Base-by-base conservation (phyloP, 108 stramenopile genomes). In the Conticribra guillardii region DNA sequence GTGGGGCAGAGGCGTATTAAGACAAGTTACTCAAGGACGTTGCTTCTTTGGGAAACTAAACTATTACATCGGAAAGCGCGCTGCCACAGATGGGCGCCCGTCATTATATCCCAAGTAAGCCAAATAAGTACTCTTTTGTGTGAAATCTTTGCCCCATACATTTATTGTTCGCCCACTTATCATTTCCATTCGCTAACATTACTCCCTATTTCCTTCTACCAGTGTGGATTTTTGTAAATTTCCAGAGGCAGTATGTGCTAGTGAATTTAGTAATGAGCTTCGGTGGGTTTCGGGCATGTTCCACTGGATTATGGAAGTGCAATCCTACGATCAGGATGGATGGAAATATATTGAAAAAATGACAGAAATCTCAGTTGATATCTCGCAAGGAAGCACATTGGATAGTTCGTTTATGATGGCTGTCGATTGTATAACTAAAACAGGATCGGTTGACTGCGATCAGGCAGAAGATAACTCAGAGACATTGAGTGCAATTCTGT, bases 1-100 rank as follows among this genome's bases (percentile, higher is more conserved):
- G 52, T 76, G 75, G 75, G 75, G 75, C 2, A 26, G 75, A 44
- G 75, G 75, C 47, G 61, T 71, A 15, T 55, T 76, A 11, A 60
- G 64, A 16, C 17, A 60, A 19, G 57, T 74, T 15, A 76, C 75
- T 51, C 54, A 55, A 26, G 70, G 70, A 24, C 56, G 65, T 4
- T 76, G 75, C 19, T 41, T 11, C 19, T 69, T 34, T 51, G 68
- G 68, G 17, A 69, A 69, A 24, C 15, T 69, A 33, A 69, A 69
- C 41, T 69, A 69, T 29, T 69, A 69, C 49, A 30, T 69, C 1
- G 68, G 68, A 58, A 45, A 34, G 18, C 22, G 56, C 31, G 68
- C 68, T 7, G 68, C 68, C 16, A 15, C 32, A 27, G 68, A 69
- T 14, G 59, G 59, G 3, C 28, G 68, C 28, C 44, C 16, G 16